phyloP scores from a whole-genome alignment of 106 monocot genomes.

The Platanthera zijinensis region DNA sequence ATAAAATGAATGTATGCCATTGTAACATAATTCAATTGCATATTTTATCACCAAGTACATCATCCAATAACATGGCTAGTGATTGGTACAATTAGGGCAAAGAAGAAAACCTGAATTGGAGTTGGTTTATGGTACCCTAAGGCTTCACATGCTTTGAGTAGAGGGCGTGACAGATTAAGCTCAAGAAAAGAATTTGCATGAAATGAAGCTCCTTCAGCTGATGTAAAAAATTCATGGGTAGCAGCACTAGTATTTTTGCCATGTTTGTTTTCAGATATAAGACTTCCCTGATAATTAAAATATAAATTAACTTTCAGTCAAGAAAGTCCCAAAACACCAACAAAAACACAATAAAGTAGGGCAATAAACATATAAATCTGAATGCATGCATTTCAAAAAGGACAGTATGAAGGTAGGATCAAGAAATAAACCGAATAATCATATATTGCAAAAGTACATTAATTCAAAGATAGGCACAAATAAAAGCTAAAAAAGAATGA shows the following conservation, averaged over 20 bases:
- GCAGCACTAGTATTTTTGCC: slow-evolving; percentile 6
- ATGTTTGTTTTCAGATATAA: slow-evolving; percentile 18
- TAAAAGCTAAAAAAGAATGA: slow-evolving; percentile 1
- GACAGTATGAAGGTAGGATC: neutral
- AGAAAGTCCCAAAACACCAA: neutral
- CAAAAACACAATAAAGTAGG: neutral
- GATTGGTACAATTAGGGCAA: neutral
- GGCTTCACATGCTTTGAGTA: slow-evolving; percentile 86
- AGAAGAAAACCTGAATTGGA: slow-evolving; percentile 71
- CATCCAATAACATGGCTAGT: neutral
- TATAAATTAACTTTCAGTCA: neutral
- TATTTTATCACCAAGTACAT: neutral
- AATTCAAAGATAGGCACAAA: neutral
- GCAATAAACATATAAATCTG: neutral
- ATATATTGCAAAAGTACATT: neutral
- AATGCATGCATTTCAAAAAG: slow-evolving; percentile 2
- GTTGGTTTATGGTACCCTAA: slow-evolving; percentile 94
- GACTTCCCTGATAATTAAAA: slow-evolving; percentile 20
- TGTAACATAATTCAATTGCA: neutral
- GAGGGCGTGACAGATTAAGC: slow-evolving; percentile 85
- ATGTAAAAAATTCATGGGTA: slow-evolving; percentile 49
- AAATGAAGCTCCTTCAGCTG: slow-evolving; percentile 87
- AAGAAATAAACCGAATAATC: neutral
- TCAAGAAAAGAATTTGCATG: slow-evolving; percentile 85
- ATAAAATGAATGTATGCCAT: neutral